Percentiles rank a stretch among this genome's conserved stretches.
Evolutionary conservation across 768 basidiomycete genomes (phyloP).

Genomic region (Porpolomopsis calyptriformis): DNA sequence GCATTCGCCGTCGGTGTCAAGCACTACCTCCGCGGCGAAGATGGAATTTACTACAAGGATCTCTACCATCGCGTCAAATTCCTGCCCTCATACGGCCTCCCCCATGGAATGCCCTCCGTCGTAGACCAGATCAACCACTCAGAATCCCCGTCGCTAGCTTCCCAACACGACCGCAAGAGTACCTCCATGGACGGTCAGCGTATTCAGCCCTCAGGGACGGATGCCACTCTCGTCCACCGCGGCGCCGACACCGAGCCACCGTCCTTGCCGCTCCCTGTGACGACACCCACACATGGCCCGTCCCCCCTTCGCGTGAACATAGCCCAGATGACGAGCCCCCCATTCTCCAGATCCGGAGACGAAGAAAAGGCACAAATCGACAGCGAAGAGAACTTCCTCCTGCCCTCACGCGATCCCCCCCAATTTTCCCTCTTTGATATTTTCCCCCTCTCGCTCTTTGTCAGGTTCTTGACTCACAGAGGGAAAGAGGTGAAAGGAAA

Average conservation of each 20-base stretch:
- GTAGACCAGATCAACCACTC: too few species aligned
- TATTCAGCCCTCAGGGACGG: too few species aligned
- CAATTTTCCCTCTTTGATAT: constrained; percentile 51
- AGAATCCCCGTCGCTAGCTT: constrained; percentile 15
- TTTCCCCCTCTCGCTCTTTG: constrained; percentile 58
- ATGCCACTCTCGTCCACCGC: too few species aligned
- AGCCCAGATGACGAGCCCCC: too few species aligned
- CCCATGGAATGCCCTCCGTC: constrained; percentile 41
- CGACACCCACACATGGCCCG: too few species aligned
- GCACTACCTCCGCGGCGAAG: constrained; percentile 58
- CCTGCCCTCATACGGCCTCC: constrained; percentile 54
- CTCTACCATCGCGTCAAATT: constrained; percentile 63
- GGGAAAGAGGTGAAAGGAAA: constrained; percentile 50
- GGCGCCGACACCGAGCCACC: too few species aligned
- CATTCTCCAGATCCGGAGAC: not conserved
- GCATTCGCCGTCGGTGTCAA: constrained; percentile 57
- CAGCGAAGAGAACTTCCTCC: not conserved
- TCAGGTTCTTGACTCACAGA: constrained; percentile 28
- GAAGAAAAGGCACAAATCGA: not conserved
- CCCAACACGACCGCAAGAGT: not conserved
- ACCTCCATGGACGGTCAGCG: not conserved
- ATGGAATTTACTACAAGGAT: constrained; percentile 41
- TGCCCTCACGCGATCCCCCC: constrained; percentile 37
- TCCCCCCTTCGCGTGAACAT: too few species aligned
- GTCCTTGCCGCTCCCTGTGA: too few species aligned